Evolutionary conservation across 208 protist species (phyloP).

Genomic region (Naegleria gruberi): DNA sequence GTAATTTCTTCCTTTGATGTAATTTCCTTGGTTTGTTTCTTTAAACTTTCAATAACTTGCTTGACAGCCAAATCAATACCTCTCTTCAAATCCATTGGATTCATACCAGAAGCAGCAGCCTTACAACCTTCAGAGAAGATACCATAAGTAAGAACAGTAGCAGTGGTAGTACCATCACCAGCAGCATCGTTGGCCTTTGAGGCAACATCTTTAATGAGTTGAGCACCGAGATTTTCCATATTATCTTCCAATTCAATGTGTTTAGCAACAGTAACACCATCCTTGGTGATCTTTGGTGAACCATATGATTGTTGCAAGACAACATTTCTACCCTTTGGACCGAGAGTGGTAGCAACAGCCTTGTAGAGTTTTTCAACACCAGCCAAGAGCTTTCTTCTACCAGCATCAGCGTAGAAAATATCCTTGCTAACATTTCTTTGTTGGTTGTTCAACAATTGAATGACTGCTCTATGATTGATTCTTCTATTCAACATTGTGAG

Average conservation of each 20-base stretch:
- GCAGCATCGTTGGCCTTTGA: slow-evolving; percentile 95
- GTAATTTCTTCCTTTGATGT: slow-evolving; percentile 88
- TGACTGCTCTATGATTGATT: not conserved
- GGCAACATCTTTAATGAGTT: slow-evolving; percentile 89
- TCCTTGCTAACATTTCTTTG: slow-evolving; percentile 61
- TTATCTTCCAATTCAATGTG: slow-evolving; percentile 95
- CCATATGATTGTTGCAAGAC: slow-evolving; percentile 96
- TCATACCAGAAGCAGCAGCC: slow-evolving; percentile 91
- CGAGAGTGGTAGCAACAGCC: slow-evolving; percentile 93
- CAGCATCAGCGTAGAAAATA: slow-evolving; percentile 88
- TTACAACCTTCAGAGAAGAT: slow-evolving; percentile 95
- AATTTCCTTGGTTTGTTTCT: slow-evolving; percentile 77
- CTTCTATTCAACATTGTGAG: not conserved
- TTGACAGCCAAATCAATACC: slow-evolving; percentile 95
- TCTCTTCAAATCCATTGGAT: slow-evolving; percentile 97
- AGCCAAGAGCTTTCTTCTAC: slow-evolving; percentile 73
- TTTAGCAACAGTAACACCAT: slow-evolving; percentile 99
- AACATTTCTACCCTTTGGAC: slow-evolving; percentile 97
- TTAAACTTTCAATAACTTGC: slow-evolving; percentile 69
- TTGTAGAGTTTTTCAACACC: slow-evolving; percentile 92
- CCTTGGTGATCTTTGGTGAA: slow-evolving; percentile 99
- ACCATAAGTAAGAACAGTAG: slow-evolving; percentile 93
- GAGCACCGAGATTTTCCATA: slow-evolving; percentile 96
- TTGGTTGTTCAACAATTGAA: not conserved
- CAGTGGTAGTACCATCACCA: slow-evolving; percentile 98